phyloP scores from a whole-genome alignment of 164 flowering plant species.

The Paratinospora sagittata region DNA sequence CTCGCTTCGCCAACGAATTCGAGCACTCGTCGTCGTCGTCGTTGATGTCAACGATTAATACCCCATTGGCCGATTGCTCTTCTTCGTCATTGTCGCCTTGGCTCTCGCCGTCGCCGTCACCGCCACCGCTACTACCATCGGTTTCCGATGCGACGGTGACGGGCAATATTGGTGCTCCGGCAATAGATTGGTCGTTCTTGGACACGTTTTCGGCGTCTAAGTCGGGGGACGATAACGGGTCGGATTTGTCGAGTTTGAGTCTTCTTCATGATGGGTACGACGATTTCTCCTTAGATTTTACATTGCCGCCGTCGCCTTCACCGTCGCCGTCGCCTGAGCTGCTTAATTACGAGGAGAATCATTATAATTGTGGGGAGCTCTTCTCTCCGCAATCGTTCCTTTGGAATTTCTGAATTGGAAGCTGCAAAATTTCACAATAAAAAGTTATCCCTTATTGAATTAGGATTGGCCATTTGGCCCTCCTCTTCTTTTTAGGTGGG shows the following conservation, averaged over 20 bases:
- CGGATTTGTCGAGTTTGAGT: conserved; percentile 23
- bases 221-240: conserved; percentile 10
- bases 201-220: conserved; percentile 15
- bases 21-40: background rate
- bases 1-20: conserved; percentile 49
- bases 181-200: conserved; percentile 25
- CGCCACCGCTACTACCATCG: conserved; percentile 9
- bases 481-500: too few species aligned
- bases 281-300: conserved; percentile 26
- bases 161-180: conserved; percentile 7
- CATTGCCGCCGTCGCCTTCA: conserved; percentile 9
- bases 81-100: too few species aligned
- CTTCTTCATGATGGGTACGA: conserved; percentile 36
- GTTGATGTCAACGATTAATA: too few species aligned
- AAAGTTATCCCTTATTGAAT: too few species aligned
- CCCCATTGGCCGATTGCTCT: too few species aligned
- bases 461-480: too few species aligned
- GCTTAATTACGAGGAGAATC: conserved; percentile 27
- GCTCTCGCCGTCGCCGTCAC: background rate
- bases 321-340: too few species aligned
- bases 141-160: conserved; percentile 24
- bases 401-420: conserved; percentile 44
- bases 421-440: too few species aligned
- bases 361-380: conserved; percentile 16
- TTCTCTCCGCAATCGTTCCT: conserved; percentile 43